Conservation (phyloP, 805 yeast genomes). For the Maudiozyma saulgeensis region DNA sequence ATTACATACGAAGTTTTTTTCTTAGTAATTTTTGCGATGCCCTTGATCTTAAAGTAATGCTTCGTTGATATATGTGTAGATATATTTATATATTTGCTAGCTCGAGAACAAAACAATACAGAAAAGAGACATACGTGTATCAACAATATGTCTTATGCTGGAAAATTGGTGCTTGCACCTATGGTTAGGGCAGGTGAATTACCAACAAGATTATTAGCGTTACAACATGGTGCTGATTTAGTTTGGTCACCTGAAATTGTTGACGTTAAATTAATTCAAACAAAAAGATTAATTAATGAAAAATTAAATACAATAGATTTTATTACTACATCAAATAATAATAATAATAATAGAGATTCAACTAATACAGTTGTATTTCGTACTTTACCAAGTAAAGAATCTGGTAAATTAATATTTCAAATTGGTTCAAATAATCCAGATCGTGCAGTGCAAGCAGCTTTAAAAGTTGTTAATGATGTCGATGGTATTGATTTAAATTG, state of each 20-base stretch:
- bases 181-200: slow-evolving; percentile 96
- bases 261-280: slow-evolving; percentile 70
- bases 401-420: slow-evolving; percentile 70
- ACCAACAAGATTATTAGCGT: slow-evolving; percentile 74
- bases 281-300: slow-evolving; percentile 54
- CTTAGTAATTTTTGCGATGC: no score
- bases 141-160: slow-evolving; percentile 25
- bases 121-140: neutral
- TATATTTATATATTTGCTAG: no score
- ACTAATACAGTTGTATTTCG: slow-evolving; percentile 49
- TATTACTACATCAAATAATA: slow-evolving; percentile 26
- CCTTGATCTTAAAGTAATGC: neutral
- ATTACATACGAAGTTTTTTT: no score
- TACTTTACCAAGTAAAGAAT: slow-evolving; percentile 55
- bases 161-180: slow-evolving; percentile 83
- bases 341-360: neutral
- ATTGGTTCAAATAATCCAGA: slow-evolving; percentile 81
- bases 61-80: no score
- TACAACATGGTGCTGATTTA: slow-evolving; percentile 81
- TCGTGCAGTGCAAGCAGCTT: slow-evolving; percentile 82
- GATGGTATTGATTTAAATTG: slow-evolving; percentile 90
- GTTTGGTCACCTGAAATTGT: slow-evolving; percentile 96
- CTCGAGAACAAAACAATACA: neutral
- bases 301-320: slow-evolving; percentile 54
- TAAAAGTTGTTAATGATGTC: slow-evolving; percentile 72